Evolutionary conservation across 179 eudicot species (phyloP).

Genomic region (Heliamphora pulchella): DNA sequence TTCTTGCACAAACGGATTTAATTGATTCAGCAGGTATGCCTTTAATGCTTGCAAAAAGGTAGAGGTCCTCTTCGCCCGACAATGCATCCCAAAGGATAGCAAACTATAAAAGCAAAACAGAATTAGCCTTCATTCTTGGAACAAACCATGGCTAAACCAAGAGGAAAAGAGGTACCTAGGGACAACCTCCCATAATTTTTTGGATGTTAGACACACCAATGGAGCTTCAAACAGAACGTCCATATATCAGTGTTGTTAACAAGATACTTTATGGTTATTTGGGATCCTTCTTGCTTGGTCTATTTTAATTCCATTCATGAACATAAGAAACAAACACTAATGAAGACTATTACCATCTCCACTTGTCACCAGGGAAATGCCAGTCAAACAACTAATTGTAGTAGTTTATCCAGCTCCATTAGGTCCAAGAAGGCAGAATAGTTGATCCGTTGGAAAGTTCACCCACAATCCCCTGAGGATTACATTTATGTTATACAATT

Average conservation of each 20-base stretch:
- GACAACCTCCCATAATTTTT: constrained; percentile 79
- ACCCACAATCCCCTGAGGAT: constrained; percentile 70
- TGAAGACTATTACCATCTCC: constrained; percentile 70
- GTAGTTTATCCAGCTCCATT: constrained; percentile 99
- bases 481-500: background rate
- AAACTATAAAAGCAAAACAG: constrained; percentile 38
- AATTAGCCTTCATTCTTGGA: background rate
- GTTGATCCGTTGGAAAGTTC: constrained; percentile 68
- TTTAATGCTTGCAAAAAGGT: constrained; percentile 78
- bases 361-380: constrained; percentile 64
- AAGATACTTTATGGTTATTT: background rate
- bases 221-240: constrained; percentile 68
- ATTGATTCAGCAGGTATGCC: constrained; percentile 56
- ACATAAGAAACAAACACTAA: background rate
- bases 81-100: constrained; percentile 87
- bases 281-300: background rate
- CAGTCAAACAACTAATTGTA: constrained; percentile 73
- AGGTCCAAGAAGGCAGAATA: constrained; percentile 91
- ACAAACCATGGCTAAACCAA: no score
- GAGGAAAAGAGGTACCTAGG: constrained; percentile 49
- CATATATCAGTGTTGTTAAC: constrained; percentile 66
- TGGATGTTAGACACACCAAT: constrained; percentile 75
- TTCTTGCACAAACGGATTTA: constrained; percentile 30
- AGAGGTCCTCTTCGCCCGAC: constrained; percentile 80
- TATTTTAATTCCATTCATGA: constrained; percentile 2